Conservation (phyloP, 2,329 filamentous ascomycete genomes). For the Sarocladiaceae sp. region DNA sequence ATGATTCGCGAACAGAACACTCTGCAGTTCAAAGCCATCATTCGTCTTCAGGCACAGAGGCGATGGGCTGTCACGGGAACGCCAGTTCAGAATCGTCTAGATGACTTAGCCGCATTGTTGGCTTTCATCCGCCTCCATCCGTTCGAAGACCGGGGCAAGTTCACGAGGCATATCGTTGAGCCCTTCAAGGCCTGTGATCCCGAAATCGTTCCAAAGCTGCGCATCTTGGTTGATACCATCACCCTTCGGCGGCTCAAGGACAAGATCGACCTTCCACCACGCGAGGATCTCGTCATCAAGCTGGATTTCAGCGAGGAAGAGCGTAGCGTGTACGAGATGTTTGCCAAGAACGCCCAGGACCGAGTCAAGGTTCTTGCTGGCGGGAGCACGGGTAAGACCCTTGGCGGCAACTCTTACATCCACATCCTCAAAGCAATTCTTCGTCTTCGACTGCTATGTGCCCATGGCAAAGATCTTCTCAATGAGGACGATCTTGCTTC, state of each 20-base stretch:
- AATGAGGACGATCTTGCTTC: slow-evolving; percentile 77
- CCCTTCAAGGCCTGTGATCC: slow-evolving; percentile 87
- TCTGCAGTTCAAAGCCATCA: slow-evolving; percentile 79
- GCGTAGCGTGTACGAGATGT: slow-evolving; percentile 74
- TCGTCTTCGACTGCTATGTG: slow-evolving; percentile 83
- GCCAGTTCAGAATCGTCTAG: slow-evolving; percentile 88
- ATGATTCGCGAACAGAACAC: slow-evolving; percentile 85
- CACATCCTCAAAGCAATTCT: slow-evolving; percentile 90
- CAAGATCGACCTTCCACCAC: slow-evolving; percentile 75
- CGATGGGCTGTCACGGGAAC: slow-evolving; percentile 98
- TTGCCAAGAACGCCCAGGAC: slow-evolving; percentile 74
- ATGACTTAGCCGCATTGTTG: slow-evolving; percentile 82
- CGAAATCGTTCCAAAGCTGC: slow-evolving; percentile 77
- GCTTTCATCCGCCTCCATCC: slow-evolving; percentile 81
- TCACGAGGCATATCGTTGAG: slow-evolving; percentile 73
- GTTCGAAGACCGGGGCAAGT: slow-evolving; percentile 74
- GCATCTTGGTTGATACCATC: slow-evolving; percentile 89
- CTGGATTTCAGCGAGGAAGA: slow-evolving; percentile 77
- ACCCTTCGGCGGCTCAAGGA: slow-evolving; percentile 90
- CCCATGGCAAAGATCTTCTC: slow-evolving; percentile 88
- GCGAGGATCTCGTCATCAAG: slow-evolving; percentile 67
- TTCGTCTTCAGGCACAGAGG: slow-evolving; percentile 70
- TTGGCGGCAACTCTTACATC: slow-evolving; percentile 85
- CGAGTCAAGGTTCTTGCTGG: slow-evolving; percentile 72
- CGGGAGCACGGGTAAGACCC: slow-evolving; percentile 52